phyloP scores from a whole-genome alignment of 2,329 filamentous ascomycete species.

The Pseudogymnoascus sp. region DNA sequence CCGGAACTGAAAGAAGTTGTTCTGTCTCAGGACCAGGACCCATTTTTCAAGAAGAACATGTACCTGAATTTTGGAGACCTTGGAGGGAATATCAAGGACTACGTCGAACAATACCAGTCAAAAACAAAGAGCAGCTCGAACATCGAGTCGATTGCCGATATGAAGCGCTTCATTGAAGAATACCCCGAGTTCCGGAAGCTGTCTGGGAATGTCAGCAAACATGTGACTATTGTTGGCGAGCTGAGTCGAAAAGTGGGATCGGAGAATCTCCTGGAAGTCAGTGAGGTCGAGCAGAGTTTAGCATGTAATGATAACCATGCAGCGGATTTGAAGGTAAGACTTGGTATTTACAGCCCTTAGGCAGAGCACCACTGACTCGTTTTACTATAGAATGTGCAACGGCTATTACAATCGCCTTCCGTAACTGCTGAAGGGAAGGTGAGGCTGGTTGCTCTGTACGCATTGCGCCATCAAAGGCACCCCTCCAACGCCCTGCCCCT shows the following conservation, averaged over 20 bases:
- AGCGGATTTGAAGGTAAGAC: slow-evolving; percentile 73
- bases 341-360: not conserved
- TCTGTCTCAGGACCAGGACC: slow-evolving; percentile 91
- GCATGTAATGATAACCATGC: slow-evolving; percentile 95
- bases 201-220: slow-evolving; percentile 96
- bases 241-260: slow-evolving; percentile 79
- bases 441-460: slow-evolving; percentile 86
- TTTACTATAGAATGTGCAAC: slow-evolving; percentile 63
- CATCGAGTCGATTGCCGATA: slow-evolving; percentile 93
- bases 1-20: slow-evolving; percentile 91
- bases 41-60: slow-evolving; percentile 99
- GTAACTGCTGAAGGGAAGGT: slow-evolving; percentile 80
- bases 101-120: slow-evolving; percentile 95
- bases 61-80: slow-evolving; percentile 95
- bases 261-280: slow-evolving; percentile 87
- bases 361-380: not conserved
- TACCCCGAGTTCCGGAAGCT: slow-evolving; percentile 97
- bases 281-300: slow-evolving; percentile 91
- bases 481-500: slow-evolving; percentile 76
- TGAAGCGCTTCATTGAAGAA: slow-evolving; percentile 99
- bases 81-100: slow-evolving; percentile 94
- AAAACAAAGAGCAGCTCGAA: slow-evolving; percentile 96
- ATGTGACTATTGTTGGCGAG: slow-evolving; percentile 92
- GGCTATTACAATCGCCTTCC: slow-evolving; percentile 70
- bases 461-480: slow-evolving; percentile 82